Conservation (phyloP, 768 basidiomycete species). For the Boletus tylopilopsis region DNA sequence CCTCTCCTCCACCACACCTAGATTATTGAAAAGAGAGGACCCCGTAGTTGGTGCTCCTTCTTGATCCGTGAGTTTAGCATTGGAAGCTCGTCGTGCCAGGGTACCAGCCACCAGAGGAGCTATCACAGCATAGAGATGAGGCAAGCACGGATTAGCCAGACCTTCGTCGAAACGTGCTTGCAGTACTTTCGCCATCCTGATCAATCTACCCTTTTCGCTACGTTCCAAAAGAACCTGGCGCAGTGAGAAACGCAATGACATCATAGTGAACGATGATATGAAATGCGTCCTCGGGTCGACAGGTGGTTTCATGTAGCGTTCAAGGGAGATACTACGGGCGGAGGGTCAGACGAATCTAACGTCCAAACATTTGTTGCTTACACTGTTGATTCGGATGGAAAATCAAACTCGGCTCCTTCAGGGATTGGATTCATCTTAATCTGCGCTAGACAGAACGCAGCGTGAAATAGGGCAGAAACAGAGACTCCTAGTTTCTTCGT, state of each 20-base stretch:
- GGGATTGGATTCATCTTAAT: conserved; percentile 18
- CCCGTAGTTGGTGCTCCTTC: neutral
- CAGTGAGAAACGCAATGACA: conserved; percentile 20
- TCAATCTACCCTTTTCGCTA: conserved; percentile 9
- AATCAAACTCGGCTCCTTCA: conserved; percentile 14
- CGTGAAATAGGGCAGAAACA: conserved; percentile 17
- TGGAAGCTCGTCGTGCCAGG: no score
- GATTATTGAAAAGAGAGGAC: conserved; percentile 10
- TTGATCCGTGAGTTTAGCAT: neutral
- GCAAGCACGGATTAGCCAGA: conserved; percentile 12
- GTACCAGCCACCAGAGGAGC: neutral
- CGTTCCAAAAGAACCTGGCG: conserved; percentile 1
- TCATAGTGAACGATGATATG: conserved; percentile 10
- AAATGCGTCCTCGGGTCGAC: conserved; percentile 18
- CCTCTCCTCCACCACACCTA: conserved; percentile 12
- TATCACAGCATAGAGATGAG: conserved; percentile 3
- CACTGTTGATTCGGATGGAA: conserved; percentile 6
- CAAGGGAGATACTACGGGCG: conserved; percentile 18
- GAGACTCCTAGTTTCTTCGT: conserved; percentile 12
- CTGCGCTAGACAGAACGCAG: conserved; percentile 20
- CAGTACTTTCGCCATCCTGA: conserved; percentile 10
- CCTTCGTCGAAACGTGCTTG: conserved; percentile 11
- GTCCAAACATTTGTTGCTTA: conserved; percentile 5
- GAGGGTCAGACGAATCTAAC: neutral
- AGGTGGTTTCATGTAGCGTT: conserved; percentile 17